Base-by-base conservation (phyloP, 495 filamentous ascomycete species). In the Daldinia grandis region DNA sequence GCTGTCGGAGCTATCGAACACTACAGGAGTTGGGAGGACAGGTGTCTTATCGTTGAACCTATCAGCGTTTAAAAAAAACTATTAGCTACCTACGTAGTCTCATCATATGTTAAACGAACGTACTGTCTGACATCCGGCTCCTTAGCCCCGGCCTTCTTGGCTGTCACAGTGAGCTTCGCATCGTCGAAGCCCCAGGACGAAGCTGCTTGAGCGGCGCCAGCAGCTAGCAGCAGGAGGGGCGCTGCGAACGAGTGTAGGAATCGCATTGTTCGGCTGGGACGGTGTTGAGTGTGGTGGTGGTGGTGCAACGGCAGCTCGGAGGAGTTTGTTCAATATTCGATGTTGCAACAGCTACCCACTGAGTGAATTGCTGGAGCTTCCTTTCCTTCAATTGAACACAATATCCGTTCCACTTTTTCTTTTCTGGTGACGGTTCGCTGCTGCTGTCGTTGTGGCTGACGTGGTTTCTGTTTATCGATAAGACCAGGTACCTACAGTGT, bases 131-230 rank as follows among this genome's bases (percentile, higher is more conserved):
- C 84, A 44, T 86, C 94, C 92, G 90, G 88, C 79, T 93, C 88
- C 80, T 93, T 96, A 73, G 87, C 76, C 24, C 86, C 87, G 61
- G 56, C 86, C 88, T 82, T 94, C 81, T 76, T 97, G 54, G 86
- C 80, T 76, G 88, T 87, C 71, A 97, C 85, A 60, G 89, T 87
- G 78, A 97, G 80, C 73, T 88, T 92, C 78, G 90, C 94, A 85
- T 97, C 93, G 76, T 91, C 87, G 78, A 95, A 95, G 19, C 88
- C 87, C 94, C 94, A 97, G 30, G 88, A 88, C 35, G 92, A 87
- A 57, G 92, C 91, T 44, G 92, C 90, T 64, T 83, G 78, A 73
- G 74, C 81, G 70, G 79, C 75, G 66, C 80, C 79, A 47, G 82
- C 79, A 62, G 81, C 78, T 49, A 83, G 71, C 12, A 86, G 76